A percentile compares a stretch with the other conserved stretches of the same genome.
These are phyloP conservation scores for Sabuloglossum arenarium DNA, from an alignment of 495 filamentous ascomycete genomes.

Conservation along the genomic window DNA sequence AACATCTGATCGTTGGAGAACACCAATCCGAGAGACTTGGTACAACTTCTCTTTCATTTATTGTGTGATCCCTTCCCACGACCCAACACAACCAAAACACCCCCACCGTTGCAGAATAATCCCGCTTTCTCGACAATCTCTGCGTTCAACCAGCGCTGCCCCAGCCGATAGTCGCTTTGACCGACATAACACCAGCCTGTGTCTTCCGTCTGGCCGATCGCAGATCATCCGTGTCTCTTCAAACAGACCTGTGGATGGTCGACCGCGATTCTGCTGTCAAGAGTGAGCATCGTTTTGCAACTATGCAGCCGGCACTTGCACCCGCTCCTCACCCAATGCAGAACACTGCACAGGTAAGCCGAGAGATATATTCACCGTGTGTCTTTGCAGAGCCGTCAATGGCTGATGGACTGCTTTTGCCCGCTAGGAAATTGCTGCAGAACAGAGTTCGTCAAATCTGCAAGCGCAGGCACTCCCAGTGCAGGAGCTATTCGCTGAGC, in stretches of 20 bases:
- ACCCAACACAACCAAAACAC: too few species aligned
- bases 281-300: background rate
- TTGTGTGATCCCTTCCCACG: too few species aligned
- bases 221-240: background rate
- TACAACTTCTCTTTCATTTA: too few species aligned
- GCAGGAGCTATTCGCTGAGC: background rate
- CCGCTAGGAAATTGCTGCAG: conserved; percentile 25
- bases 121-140: background rate
- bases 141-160: background rate
- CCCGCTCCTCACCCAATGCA: conserved; percentile 39
- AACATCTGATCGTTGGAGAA: too few species aligned
- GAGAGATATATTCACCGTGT: background rate
- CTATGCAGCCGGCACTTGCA: conserved; percentile 35
- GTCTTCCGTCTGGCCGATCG: background rate
- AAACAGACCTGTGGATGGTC: background rate
- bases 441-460: conserved; percentile 25
- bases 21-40: too few species aligned
- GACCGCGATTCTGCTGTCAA: background rate
- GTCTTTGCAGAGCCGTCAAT: background rate
- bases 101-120: background rate
- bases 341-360: conserved; percentile 34
- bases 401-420: conserved; percentile 1
- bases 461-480: background rate
- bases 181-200: background rate
- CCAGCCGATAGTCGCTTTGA: background rate